Evolutionary conservation across 768 basidiomycete species (phyloP), one percentile per base, ranked within the genome.

Genomic region (Lactarius trivialis): DNA sequence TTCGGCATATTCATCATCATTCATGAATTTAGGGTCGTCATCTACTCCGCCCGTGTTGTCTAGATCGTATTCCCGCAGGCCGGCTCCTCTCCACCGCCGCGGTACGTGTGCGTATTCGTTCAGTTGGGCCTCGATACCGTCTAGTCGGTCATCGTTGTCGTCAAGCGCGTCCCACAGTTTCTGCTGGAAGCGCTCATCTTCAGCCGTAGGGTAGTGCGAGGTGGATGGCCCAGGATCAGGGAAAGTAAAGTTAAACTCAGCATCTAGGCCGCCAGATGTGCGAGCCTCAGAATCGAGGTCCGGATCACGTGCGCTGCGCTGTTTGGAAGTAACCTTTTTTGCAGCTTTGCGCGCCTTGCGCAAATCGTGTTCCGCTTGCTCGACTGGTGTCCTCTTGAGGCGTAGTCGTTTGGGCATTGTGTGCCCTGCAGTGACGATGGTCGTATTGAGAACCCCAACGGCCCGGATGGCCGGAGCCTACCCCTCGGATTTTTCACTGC

Each of bases 1-100:
- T 68, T 92, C 90, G 1, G 88, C 83, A 67, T 96, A 96, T 63
- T 91, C 86, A 67, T 94, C 88, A 8, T 94, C 92, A 63, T 87
- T 85, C 88, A 95, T 88, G 53, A 71, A 65, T 52, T 68, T 71
- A 32, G 78, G 77, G 61, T 83, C 73, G 6, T 73, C 68, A 19
- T 69, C 67, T 15, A 66, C 67, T 4, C 69, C 68, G 2, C 55
- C 49, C 56, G 64, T 70, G 53, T 36, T 69, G 72, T 43, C 75
- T 3, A 82, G 68, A 73, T 78, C 70, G 72, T 74, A 67, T 71
- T 83, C 72, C 74, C 67, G 77, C 73, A 32, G 74, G 73, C 65
- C 79, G 76, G 60, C 68, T 58, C 75, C 70, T 43, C 78, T 73
- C 88, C 90, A 92, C 43, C 89, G 80, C 66, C 81, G 77, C 5